These are phyloP conservation scores for Maudiozyma barnettii DNA, from an alignment of 805 yeast species.

Conservation along the genomic window DNA sequence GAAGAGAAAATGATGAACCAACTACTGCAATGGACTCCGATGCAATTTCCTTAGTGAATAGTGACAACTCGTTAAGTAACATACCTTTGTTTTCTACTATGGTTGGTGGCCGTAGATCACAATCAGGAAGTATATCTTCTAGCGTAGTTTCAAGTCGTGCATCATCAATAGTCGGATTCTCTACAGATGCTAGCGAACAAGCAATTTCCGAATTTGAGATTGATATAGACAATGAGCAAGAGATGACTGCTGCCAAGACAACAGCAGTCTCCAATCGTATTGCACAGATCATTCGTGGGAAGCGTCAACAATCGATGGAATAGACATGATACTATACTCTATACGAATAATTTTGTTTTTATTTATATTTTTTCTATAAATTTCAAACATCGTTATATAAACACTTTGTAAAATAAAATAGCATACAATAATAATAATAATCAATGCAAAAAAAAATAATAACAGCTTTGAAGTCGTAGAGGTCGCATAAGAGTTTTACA, in stretches of 20 bases:
- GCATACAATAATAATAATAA: too few species aligned
- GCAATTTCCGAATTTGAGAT: not conserved
- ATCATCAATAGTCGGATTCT: not conserved
- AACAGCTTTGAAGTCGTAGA: too few species aligned
- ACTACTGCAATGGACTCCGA: constrained; percentile 38
- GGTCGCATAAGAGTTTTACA: too few species aligned
- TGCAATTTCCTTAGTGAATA: constrained; percentile 32
- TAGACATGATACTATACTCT: not conserved
- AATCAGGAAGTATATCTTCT: constrained; percentile 1
- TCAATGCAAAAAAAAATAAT: too few species aligned
- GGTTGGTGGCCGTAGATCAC: constrained; percentile 14
- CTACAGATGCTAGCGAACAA: not conserved
- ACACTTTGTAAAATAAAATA: too few species aligned
- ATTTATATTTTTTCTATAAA: too few species aligned
- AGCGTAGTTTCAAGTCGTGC: not conserved
- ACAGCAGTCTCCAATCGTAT: not conserved
- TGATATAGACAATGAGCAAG: not conserved
- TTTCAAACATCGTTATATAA: too few species aligned
- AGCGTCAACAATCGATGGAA: not conserved
- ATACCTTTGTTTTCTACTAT: constrained; percentile 38
- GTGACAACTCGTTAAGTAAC: constrained; percentile 32
- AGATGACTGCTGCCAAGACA: not conserved
- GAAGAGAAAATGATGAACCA: constrained; percentile 20
- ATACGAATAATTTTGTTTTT: too few species aligned
- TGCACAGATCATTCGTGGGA: not conserved